Percentiles rank a stretch among this genome's conserved stretches.
These are phyloP conservation scores for Exserohilum turcica DNA, from an alignment of 2,329 filamentous ascomycete genomes.

Conservation along the genomic window DNA sequence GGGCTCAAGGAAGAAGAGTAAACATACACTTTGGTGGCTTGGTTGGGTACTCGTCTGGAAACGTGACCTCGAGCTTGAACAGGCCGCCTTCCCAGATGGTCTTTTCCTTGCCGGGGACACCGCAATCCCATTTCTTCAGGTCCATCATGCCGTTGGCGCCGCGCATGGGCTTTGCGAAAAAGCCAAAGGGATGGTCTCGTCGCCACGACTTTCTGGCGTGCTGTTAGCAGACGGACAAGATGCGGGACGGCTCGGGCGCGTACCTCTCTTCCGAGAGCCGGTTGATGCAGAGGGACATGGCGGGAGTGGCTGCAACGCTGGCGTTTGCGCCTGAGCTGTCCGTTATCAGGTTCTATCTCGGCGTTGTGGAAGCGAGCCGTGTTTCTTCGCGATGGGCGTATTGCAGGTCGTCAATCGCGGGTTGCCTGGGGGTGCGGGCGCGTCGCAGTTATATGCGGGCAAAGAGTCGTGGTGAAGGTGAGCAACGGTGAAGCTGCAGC, in stretches of 20 bases:
- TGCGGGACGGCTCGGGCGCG: neutral
- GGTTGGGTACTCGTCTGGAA: slow-evolving; percentile 97
- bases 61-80: slow-evolving; percentile 91
- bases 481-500: slow-evolving; percentile 10
- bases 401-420: neutral
- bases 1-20: neutral
- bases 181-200: slow-evolving; percentile 94
- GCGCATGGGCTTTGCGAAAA: slow-evolving; percentile 87
- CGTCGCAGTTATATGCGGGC: slow-evolving; percentile 8
- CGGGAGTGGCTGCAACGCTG: slow-evolving; percentile 15
- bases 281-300: slow-evolving; percentile 87
- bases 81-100: slow-evolving; percentile 98
- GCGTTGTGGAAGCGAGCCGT: neutral
- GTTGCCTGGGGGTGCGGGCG: neutral
- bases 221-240: neutral
- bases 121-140: slow-evolving; percentile 95
- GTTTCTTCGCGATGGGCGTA: neutral
- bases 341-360: neutral
- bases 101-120: slow-evolving; percentile 93
- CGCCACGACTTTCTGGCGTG: slow-evolving; percentile 86
- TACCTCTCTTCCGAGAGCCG: slow-evolving; percentile 56
- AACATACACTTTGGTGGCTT: slow-evolving; percentile 96
- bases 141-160: slow-evolving; percentile 82
- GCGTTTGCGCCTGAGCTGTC: slow-evolving; percentile 13
- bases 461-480: slow-evolving; percentile 19